Evolutionary conservation across 345 rosid species (phyloP), one percentile per base, ranked within the genome.

Genomic region (Populus nigra): DNA sequence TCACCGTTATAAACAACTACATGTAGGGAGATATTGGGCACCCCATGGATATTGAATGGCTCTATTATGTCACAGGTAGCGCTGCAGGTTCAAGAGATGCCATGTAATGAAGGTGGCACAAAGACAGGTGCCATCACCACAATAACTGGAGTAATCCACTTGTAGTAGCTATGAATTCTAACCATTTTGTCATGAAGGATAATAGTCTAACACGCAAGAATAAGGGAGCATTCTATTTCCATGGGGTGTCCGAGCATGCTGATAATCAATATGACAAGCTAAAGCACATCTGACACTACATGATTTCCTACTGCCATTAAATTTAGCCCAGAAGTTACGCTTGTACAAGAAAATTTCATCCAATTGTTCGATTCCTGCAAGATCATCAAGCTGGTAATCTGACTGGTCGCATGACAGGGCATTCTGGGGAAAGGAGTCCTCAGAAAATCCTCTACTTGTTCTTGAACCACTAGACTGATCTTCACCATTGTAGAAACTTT

Each of bases 331-430:
- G 83, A 81, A 67, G 84, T 82, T 79, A 81, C 66, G 86, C 75
- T 73, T 65, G 86, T 90, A 93, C 98, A 90, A 76, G 96, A 88
- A 93, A 73, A 91, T 66, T 83, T 90, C 94, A 82, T 93, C 96
- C 78, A 83, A 76, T 70, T 89, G 90, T 53, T 88, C 88, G 69
- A 88, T 86, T 83, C 87, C 85, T 31, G 83, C 82, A 4, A 87
- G 84, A 72, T 85, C 86, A 25, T 86, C 62, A 70, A 83, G 92
- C 78, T 82, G 82, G 78, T 75, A 65, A 53, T 83, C 87, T 73
- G 76, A 69, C 47, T 27, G 78, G 27, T 41, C 68, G 3, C 67
- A 16, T 8, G 81, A 83, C 65, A 43, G n/a, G n/a, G 74, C 20
- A 29, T 69, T 76, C 69, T 43, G 81, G 67, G 74, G 68, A 2